Conservation (phyloP, 805 yeast species). For the Suhomyces pyralidae region DNA sequence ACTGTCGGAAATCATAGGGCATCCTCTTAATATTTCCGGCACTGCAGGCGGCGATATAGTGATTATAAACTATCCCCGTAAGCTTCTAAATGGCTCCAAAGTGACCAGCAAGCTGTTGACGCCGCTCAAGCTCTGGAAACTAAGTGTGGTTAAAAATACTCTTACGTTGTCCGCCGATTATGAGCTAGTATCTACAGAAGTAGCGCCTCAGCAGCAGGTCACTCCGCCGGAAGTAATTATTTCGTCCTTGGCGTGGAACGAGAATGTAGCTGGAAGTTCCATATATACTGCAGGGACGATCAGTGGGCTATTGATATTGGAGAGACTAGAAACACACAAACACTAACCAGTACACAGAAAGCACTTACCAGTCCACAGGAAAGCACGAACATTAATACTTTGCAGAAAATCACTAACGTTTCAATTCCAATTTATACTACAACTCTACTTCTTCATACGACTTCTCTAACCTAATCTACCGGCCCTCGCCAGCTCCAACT, state of each 20-base stretch:
- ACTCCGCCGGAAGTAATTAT: slow-evolving; percentile 52
- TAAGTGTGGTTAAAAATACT: slow-evolving; percentile 10
- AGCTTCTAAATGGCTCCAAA: slow-evolving; percentile 32
- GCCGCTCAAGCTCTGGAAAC: slow-evolving; percentile 40
- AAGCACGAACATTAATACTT: too few relatives aligned
- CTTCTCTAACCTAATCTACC: too few relatives aligned
- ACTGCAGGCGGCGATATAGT: slow-evolving; percentile 35
- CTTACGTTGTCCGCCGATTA: slow-evolving; percentile 25
- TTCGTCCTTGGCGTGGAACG: slow-evolving; percentile 58
- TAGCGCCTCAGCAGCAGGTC: slow-evolving; percentile 25
- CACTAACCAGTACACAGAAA: too few relatives aligned
- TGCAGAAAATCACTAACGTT: too few relatives aligned
- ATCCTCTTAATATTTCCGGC: slow-evolving; percentile 36
- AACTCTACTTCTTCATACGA: too few relatives aligned
- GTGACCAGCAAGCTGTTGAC: slow-evolving; percentile 35
- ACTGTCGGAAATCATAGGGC: slow-evolving; percentile 31
- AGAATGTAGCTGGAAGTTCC: slow-evolving; percentile 38
- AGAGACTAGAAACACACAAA: slow-evolving; percentile 24
- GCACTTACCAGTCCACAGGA: too few relatives aligned
- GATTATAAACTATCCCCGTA: slow-evolving; percentile 37
- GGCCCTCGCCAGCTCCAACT: too few relatives aligned
- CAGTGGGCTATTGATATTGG: slow-evolving; percentile 50
- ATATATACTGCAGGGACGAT: slow-evolving; percentile 53
- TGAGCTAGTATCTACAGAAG: slow-evolving; percentile 28
- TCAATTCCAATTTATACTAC: too few relatives aligned